Base-by-base conservation (phyloP, 768 basidiomycete genomes). In the Polyporus arcularius region DNA sequence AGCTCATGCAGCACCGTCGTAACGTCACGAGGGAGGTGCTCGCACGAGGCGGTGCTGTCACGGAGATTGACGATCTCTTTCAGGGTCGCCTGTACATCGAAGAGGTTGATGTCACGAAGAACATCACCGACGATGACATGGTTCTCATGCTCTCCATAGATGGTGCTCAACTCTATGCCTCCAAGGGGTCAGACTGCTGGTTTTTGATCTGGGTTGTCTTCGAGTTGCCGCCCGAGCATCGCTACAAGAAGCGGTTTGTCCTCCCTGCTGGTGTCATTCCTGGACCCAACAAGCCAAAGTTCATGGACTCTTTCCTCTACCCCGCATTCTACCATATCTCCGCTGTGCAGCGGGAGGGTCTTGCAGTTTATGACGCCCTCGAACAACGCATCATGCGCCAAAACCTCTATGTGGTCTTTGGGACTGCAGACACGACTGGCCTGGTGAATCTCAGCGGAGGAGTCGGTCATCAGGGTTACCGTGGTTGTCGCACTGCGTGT, bases 401-500 rank as follows among this genome's bases (percentile, higher is more conserved):
- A 0, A 47, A 43, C 9, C 48, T 81, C 76, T 61, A 52, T 30
- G 16, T 69, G 11, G 32, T 59, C 4, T 16, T 63, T 1, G 58
- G 45, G 5, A 41, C 54, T 31, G 51, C 66, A 2, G 53, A 68
- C 28, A 31, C 35, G 2, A 56, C 55, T 1, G 63, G 65, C 3
- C 57, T 66, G 56, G 26, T 61, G 0, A 58, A 66, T 14, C 55
- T 79, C 9, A 72, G 70, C 62, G 77, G 78, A 0, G 60, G 72
- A 28, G 71, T 76, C 14, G 73, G 77, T 0, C 75, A 78, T 42
- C 62, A 70, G 4, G 75, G 75, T 0, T 57, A 63, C 4, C 68
- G 68, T 38, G 76, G 74, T 0, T 84, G 82, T 57, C 67, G 67
- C 0, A 10, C 73, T 0, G 73, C 68, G 45, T 80, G 79, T 58